Percentiles rank a stretch among this genome's conserved stretches.
Conservation (phyloP, 345 rosid species). For the Schrenkiella parvula region DNA sequence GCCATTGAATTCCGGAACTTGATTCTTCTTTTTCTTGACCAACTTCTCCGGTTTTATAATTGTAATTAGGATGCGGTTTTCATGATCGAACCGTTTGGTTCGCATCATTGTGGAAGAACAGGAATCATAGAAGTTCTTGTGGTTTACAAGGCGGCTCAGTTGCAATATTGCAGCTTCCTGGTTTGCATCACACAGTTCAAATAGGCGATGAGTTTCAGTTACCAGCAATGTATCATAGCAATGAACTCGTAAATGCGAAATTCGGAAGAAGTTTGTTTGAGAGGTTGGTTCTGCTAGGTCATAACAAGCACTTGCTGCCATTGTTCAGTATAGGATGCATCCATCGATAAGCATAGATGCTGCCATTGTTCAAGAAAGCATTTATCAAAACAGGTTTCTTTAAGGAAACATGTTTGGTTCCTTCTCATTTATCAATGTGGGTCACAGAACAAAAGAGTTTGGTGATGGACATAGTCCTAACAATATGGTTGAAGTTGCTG, state of each 20-base stretch:
- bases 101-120: too few relatives aligned
- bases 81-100: too few relatives aligned
- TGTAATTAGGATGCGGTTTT: too few relatives aligned
- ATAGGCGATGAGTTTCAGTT: conserved; percentile 47
- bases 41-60: too few relatives aligned
- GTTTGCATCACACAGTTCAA: conserved; percentile 38
- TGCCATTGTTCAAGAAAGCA: conserved; percentile 20
- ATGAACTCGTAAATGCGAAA: conserved; percentile 22
- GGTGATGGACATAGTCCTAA: conserved; percentile 16
- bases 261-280: conserved; percentile 72
- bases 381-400: conserved; percentile 26
- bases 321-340: conserved; percentile 66
- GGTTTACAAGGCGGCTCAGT: conserved; percentile 47
- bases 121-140: conserved; percentile 35
- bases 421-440: conserved; percentile 40
- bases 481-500: conserved; percentile 41
- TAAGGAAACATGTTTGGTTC: conserved; percentile 37
- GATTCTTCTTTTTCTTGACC: too few relatives aligned
- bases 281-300: conserved; percentile 47
- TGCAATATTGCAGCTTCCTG: conserved; percentile 40
- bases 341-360: conserved; percentile 55
- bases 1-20: too few relatives aligned
- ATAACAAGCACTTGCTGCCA: conserved; percentile 45
- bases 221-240: conserved; percentile 41
- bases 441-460: conserved; percentile 18